Conservation (phyloP, 768 basidiomycete genomes). For the Hygrocybe coccinea region DNA sequence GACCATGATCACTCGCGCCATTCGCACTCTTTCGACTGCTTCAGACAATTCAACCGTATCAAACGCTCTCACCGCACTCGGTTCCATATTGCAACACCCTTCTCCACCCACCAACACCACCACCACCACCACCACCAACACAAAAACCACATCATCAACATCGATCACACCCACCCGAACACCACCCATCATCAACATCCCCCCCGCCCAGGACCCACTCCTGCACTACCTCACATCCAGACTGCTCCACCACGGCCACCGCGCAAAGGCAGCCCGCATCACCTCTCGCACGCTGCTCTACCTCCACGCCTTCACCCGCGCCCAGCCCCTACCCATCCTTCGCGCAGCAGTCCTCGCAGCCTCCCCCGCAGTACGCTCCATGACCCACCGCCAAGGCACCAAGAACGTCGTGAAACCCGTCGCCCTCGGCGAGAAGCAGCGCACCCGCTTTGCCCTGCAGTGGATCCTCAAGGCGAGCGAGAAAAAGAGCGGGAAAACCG, state of each 20-base stretch:
- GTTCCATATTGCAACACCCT: slow-evolving; percentile 2
- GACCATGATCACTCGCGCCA: too few relatives aligned
- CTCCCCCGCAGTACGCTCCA: slow-evolving; percentile 63
- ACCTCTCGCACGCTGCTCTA: slow-evolving; percentile 62
- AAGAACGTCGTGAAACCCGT: slow-evolving; percentile 65
- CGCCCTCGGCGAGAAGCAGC: slow-evolving; percentile 76
- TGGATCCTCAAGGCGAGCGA: slow-evolving; percentile 69
- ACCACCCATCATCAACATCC: slow-evolving; percentile 47
- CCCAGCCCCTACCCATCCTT: slow-evolving; percentile 76
- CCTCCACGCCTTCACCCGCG: slow-evolving; percentile 69
- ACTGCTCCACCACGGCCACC: slow-evolving; percentile 61
- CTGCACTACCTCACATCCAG: slow-evolving; percentile 60
- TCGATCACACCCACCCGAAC: slow-evolving; percentile 1
- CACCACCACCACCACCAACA: slow-evolving; percentile 7
- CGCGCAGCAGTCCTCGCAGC: slow-evolving; percentile 63
- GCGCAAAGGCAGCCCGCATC: slow-evolving; percentile 52
- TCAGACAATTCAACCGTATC: not conserved
- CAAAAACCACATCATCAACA: slow-evolving; percentile 1
- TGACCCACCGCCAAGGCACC: slow-evolving; percentile 55
- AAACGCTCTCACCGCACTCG: slow-evolving; percentile 8
- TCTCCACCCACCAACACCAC: not conserved
- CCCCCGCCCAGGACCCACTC: slow-evolving; percentile 71
- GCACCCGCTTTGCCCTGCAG: slow-evolving; percentile 60
- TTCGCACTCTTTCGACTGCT: not conserved
- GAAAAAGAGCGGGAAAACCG: slow-evolving; percentile 46